phyloP scores from a whole-genome alignment of 2,329 filamentous ascomycete species.

The Fusarium scirpi region DNA sequence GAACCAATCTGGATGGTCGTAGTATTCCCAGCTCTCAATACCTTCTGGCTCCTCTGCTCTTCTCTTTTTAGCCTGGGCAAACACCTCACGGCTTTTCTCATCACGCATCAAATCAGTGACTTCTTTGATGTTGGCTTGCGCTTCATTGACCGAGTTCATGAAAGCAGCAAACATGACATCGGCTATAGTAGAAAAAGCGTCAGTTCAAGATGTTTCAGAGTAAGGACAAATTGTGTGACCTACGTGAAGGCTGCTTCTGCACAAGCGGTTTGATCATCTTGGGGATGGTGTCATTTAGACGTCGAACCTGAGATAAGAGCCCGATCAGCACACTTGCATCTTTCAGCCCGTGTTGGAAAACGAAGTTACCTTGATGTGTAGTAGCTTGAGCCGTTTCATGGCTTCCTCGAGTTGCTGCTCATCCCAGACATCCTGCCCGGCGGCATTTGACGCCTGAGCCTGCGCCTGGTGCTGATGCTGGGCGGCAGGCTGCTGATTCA shows the following conservation, averaged over 20 bases:
- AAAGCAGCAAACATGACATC: conserved; percentile 62
- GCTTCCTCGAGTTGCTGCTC: conserved; percentile 64
- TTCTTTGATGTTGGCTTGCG: conserved; percentile 64
- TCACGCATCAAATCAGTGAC: conserved; percentile 62
- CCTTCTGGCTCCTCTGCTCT: conserved; percentile 65
- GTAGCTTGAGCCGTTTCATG: conserved; percentile 63
- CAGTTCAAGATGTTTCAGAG: conserved; percentile 32
- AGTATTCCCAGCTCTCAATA: conserved; percentile 70
- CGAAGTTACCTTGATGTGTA: conserved; percentile 64
- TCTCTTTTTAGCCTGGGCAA: conserved; percentile 66
- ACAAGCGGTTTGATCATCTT: conserved; percentile 62
- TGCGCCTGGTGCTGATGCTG: conserved; percentile 32
- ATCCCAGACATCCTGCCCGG: conserved; percentile 55
- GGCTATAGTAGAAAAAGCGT: conserved; percentile 54
- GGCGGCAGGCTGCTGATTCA: conserved; percentile 41
- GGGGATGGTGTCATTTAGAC: conserved; percentile 54
- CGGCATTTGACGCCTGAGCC: conserved; percentile 35
- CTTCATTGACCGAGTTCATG: conserved; percentile 60
- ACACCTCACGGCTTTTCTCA: conserved; percentile 61
- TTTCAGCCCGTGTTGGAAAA: conserved; percentile 10
- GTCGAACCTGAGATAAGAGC: conserved; percentile 47
- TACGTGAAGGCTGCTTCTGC: conserved; percentile 64
- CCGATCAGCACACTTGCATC: conserved; percentile 39
- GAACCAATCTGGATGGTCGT: conserved; percentile 71
- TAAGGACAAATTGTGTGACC: conserved; percentile 42